Base-by-base conservation (phyloP, 208 protist genomes). In the Wallacemonas sp. region DNA sequence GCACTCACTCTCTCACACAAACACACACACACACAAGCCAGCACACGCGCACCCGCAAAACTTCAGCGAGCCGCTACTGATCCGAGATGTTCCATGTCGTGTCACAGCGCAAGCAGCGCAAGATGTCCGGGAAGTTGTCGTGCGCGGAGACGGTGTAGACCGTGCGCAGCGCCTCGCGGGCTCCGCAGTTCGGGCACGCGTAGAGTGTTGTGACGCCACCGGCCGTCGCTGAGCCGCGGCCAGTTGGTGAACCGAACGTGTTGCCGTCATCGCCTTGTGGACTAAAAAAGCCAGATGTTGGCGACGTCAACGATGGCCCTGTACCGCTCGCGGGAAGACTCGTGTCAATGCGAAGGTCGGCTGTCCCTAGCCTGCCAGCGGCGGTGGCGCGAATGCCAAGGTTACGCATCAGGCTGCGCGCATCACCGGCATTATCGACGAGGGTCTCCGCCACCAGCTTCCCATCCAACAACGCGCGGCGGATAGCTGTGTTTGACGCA, bases 111-210 rank as follows among this genome's bases (percentile, higher is more conserved):
- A 74, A 68, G 68, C 87, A 93, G 1, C 66, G 70, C 41, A 90
- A 55, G 22, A 91, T 85, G 19, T 81, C 81, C 0, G 81, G 79
- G 64, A 85, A 79, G 79, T 85, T 90, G 57, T 93, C 83, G 65
- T 93, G 87, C 0, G 87, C 80, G 46, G 79, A 75, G 13, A 93
- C 83, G 3, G 81, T 78, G 74, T 93, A 90, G 54, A 70, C 79
- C 54, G 58, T 87, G 26, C 71, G 72, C 34, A 83, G 71, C 52
- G 83, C 87, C 52, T 90, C 83, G 22, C 71, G 69, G 0, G 78
- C 80, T 26, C 83, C 83, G 36, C 87, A 93, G 21, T 77, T 75
- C 1, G 83, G 87, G 55, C 87, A 93, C 21, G 54, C 66, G 57
- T 91, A 88, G 2, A 89, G 69, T 5, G 87, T 73, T 5, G 87